These are phyloP conservation scores for Vitis hybrid DNA, from an alignment of 177 flowering plant species.

Conservation along the genomic window DNA sequence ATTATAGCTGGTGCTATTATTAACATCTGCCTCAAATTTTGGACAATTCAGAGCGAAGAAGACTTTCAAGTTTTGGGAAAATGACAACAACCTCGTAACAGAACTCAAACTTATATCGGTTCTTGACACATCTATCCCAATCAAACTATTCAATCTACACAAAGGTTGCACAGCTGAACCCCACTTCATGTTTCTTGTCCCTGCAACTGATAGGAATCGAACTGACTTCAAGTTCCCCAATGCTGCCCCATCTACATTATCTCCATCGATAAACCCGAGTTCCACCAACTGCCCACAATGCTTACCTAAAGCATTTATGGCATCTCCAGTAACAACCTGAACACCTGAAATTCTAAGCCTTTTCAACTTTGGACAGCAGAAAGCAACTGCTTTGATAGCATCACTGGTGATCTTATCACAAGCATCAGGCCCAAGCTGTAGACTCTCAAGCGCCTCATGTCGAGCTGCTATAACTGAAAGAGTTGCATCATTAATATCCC, in stretches of 20 bases:
- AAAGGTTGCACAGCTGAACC: constrained; percentile 52
- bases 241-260: constrained; percentile 65
- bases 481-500: constrained; percentile 80
- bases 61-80: constrained; percentile 70
- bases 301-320: constrained; percentile 71
- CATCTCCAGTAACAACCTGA: constrained; percentile 64
- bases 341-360: constrained; percentile 83
- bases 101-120: constrained; percentile 65
- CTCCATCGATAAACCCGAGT: constrained; percentile 84
- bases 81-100: constrained; percentile 57
- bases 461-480: constrained; percentile 87
- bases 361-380: constrained; percentile 77
- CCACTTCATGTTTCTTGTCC: constrained; percentile 79
- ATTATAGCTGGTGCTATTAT: constrained; percentile 10
- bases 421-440: constrained; percentile 88
- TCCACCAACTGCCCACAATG: constrained; percentile 73
- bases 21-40: constrained; percentile 61
- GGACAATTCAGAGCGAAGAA: constrained; percentile 84
- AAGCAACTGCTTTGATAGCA: constrained; percentile 70
- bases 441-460: constrained; percentile 77
- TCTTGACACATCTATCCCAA: constrained; percentile 85
- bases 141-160: constrained; percentile 70
- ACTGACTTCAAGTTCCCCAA: constrained; percentile 62
- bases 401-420: constrained; percentile 87
- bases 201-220: constrained; percentile 82